Conservation (phyloP, 192 early-diverging fungal genomes). For the Backusella westeae region DNA sequence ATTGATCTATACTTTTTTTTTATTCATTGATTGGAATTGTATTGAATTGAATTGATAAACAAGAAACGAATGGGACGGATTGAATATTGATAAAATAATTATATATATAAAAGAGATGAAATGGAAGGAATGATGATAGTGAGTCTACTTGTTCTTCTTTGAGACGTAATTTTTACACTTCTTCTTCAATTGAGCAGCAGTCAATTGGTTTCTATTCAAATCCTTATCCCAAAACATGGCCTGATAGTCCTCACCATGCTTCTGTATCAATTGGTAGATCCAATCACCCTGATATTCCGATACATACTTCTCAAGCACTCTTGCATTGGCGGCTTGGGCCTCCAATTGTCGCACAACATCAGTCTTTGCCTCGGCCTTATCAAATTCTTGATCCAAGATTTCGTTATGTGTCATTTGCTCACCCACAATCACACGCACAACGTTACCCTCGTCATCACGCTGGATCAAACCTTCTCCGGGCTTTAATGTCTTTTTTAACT, state of each 20-base stretch:
- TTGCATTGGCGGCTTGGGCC: conserved; percentile 47
- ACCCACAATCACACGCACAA: conserved; percentile 64
- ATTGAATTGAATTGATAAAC: no score
- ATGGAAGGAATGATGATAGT: background rate
- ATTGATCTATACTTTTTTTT: no score
- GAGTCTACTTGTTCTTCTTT: background rate
- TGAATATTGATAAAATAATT: no score
- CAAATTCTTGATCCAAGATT: conserved; percentile 40
- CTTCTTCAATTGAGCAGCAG: conserved; percentile 62
- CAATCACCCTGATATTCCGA: conserved; percentile 56
- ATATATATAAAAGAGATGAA: no score
- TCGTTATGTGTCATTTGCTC: conserved; percentile 51
- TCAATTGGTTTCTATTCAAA: conserved; percentile 70
- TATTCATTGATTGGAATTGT: no score
- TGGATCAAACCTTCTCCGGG: conserved; percentile 79
- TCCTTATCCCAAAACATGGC: conserved; percentile 79
- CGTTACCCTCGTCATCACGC: conserved; percentile 74
- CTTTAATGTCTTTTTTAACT: conserved; percentile 53
- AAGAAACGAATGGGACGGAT: no score
- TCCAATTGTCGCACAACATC: conserved; percentile 60
- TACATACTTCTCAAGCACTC: conserved; percentile 46
- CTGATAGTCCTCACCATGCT: conserved; percentile 70
- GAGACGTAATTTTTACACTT: conserved; percentile 28
- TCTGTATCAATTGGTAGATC: conserved; percentile 59
- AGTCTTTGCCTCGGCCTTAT: conserved; percentile 41